Percentiles rank a stretch among this genome's conserved stretches.
Conservation (phyloP, 768 basidiomycete species). For the Lentinula detonsa region DNA sequence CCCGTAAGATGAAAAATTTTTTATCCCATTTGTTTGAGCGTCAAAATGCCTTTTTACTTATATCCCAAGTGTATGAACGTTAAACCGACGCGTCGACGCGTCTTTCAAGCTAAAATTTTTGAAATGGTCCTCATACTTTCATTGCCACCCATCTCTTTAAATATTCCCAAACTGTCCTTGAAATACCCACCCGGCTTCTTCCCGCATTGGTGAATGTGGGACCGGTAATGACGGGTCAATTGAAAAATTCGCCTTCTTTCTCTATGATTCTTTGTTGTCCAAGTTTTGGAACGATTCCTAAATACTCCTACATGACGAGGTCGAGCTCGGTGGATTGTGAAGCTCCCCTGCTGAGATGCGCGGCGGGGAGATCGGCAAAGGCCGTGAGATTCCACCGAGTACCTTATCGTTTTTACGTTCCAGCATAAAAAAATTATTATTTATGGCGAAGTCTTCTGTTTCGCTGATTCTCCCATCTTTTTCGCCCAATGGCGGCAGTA, state of each 20-base stretch:
- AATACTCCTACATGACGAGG: background rate
- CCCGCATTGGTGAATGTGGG: background rate
- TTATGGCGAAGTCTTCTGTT: constrained; percentile 9
- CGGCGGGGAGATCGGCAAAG: background rate
- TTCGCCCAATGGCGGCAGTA: constrained; percentile 21
- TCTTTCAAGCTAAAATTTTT: background rate
- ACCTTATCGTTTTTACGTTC: constrained; percentile 14
- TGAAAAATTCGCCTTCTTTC: background rate
- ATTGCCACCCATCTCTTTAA: background rate
- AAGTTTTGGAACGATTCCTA: background rate
- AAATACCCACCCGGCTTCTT: background rate
- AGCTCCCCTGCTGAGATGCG: background rate
- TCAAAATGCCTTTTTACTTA: background rate
- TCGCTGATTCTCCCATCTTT: constrained; percentile 5
- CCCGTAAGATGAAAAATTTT: background rate
- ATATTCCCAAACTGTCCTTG: background rate
- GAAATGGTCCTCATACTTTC: no score
- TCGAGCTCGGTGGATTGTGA: background rate
- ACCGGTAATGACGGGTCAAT: background rate
- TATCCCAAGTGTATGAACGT: background rate
- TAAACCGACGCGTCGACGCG: background rate
- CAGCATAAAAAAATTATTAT: background rate
- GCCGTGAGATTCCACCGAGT: background rate
- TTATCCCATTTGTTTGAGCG: background rate
- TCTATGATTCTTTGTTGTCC: background rate